Evolutionary conservation across 495 filamentous ascomycete species (phyloP).

Genomic region (Talaromyces wortmannii): DNA sequence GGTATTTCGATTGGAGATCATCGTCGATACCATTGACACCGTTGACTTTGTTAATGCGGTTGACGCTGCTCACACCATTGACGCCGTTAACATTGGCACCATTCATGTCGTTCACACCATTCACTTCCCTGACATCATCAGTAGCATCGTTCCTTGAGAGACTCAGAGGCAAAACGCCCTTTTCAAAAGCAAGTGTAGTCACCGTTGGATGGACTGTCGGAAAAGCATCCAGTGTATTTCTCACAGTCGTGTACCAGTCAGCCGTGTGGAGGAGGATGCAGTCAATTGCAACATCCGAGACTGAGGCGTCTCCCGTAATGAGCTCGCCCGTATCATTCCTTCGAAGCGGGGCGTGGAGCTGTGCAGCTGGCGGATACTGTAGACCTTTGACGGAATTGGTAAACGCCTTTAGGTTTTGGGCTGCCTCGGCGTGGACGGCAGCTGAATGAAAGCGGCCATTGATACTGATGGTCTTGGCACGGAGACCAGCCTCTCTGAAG

Average conservation of each 20-base stretch:
- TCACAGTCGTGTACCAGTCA: constrained; percentile 30
- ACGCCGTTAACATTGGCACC: neutral
- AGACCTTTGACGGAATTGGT: constrained; percentile 9
- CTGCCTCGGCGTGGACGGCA: constrained; percentile 6
- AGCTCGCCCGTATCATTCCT: constrained; percentile 11
- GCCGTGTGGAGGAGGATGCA: constrained; percentile 33
- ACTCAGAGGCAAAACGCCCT: neutral
- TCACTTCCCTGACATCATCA: neutral
- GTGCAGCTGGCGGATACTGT: constrained; percentile 8
- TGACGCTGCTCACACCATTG: neutral
- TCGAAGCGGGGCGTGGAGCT: constrained; percentile 9
- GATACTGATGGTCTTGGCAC: constrained; percentile 20
- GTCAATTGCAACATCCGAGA: constrained; percentile 25
- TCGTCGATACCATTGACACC: neutral
- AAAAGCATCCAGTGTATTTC: neutral
- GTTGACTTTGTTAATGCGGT: neutral
- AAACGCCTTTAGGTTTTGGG: constrained; percentile 8
- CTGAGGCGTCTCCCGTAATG: constrained; percentile 4
- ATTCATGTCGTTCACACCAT: too few species aligned
- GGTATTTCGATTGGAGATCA: neutral
- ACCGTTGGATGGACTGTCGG: neutral
- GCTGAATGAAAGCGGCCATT: constrained; percentile 30
- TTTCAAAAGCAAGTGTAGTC: constrained; percentile 1
- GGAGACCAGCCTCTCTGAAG: constrained; percentile 19
- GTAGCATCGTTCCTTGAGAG: neutral